Evolutionary conservation across 352 stramenopile species (phyloP).

Genomic region (Globisporangium cylindrosporum): DNA sequence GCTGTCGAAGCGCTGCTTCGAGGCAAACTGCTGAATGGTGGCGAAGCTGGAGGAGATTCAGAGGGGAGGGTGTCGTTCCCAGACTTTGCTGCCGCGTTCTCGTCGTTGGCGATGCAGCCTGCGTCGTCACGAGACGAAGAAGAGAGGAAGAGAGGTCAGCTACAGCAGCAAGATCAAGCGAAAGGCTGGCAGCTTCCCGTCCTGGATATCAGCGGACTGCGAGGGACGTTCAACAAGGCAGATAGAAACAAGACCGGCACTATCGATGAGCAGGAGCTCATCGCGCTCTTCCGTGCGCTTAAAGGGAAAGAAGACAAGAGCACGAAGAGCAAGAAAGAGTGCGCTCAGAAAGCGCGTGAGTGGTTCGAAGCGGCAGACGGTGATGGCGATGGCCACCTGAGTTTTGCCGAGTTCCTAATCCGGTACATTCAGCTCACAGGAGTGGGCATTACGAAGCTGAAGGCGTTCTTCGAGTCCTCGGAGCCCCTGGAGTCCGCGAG

Average conservation of each 20-base stretch:
- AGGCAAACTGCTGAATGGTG: slow-evolving; percentile 24
- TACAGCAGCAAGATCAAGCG: not conserved
- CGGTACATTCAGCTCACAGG: slow-evolving; percentile 51
- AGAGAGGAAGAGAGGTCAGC: not conserved
- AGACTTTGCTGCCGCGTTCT: slow-evolving; percentile 57
- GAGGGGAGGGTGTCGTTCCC: slow-evolving; percentile 43
- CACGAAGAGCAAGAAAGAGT: not conserved
- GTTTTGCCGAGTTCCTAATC: slow-evolving; percentile 66
- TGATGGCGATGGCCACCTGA: slow-evolving; percentile 32
- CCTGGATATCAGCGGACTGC: slow-evolving; percentile 41
- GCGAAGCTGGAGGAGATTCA: not conserved
- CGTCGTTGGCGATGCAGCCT: slow-evolving; percentile 44
- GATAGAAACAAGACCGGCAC: slow-evolving; percentile 32
- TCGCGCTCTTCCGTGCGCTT: slow-evolving; percentile 31
- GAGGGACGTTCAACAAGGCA: slow-evolving; percentile 38
- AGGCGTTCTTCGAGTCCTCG: slow-evolving; percentile 34
- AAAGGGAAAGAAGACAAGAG: slow-evolving; percentile 19
- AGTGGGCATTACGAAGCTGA: slow-evolving; percentile 32
- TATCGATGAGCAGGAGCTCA: slow-evolving; percentile 39
- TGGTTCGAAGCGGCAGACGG: slow-evolving; percentile 39
- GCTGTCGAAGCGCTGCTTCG: slow-evolving; percentile 36
- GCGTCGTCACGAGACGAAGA: slow-evolving; percentile 9
- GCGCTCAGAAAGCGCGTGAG: slow-evolving; percentile 20
- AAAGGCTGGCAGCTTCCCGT: slow-evolving; percentile 24
- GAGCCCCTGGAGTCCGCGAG: slow-evolving; percentile 31